phyloP scores from a whole-genome alignment of 495 filamentous ascomycete genomes.

The Talaromyces wortmannii region DNA sequence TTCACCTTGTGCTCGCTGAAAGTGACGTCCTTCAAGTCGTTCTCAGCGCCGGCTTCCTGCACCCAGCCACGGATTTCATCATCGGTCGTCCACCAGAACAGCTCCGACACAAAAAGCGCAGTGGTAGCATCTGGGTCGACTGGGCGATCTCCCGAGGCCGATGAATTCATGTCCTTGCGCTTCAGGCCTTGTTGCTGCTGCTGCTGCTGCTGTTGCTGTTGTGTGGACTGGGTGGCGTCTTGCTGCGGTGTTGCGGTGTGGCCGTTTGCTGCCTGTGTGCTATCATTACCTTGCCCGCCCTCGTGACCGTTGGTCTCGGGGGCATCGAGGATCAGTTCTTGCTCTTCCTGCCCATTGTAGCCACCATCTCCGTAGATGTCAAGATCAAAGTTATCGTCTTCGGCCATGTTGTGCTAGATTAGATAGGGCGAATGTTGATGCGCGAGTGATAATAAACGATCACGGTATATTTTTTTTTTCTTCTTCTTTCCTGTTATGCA shows the following conservation, averaged over 20 bases:
- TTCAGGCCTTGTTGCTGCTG: constrained; percentile 60
- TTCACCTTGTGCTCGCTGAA: constrained; percentile 99
- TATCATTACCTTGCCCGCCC: constrained; percentile 13
- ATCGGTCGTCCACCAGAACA: constrained; percentile 96
- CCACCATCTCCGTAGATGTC: constrained; percentile 90
- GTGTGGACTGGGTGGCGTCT: constrained; percentile 1
- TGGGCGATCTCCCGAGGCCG: constrained; percentile 57
- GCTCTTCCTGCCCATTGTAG: constrained; percentile 37
- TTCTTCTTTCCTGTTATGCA: constrained; percentile 17
- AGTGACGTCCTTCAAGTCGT: constrained; percentile 84
- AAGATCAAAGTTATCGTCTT: constrained; percentile 95
- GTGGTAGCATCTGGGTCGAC: constrained; percentile 77
- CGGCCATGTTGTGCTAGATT: constrained; percentile 57
- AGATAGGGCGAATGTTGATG: background rate
- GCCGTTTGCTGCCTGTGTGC: constrained; percentile 10
- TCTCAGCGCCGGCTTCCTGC: constrained; percentile 65
- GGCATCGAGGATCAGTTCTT: constrained; percentile 36
- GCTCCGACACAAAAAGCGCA: constrained; percentile 76
- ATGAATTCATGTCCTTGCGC: constrained; percentile 54
- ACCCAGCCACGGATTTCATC: constrained; percentile 92
- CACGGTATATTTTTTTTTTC: constrained; percentile 21
- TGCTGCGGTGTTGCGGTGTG: background rate
- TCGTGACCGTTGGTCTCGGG: constrained; percentile 19
- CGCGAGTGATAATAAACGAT: constrained; percentile 9
- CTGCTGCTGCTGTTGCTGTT: constrained; percentile 22